Conservation (phyloP, 2,329 filamentous ascomycete genomes). For the Calcarisporium arbuscula region DNA sequence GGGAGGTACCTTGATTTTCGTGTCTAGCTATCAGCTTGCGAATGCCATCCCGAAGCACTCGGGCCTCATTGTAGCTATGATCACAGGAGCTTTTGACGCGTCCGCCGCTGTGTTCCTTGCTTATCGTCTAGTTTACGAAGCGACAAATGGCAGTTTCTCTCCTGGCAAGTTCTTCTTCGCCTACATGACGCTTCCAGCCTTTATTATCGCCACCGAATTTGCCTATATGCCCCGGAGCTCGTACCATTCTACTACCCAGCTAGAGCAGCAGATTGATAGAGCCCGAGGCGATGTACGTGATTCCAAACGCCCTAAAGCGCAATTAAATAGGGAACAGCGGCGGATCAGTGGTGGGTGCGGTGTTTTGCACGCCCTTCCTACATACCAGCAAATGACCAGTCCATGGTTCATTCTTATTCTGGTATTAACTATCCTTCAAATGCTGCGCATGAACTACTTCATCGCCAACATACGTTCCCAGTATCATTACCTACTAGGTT, state of each 20-base stretch:
- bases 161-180: too few species aligned
- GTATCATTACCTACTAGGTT: conserved; percentile 61
- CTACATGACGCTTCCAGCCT: too few species aligned
- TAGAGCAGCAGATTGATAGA: too few species aligned
- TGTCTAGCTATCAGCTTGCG: conserved; percentile 76
- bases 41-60: conserved; percentile 75
- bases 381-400: conserved; percentile 54
- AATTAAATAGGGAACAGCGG: conserved; percentile 41
- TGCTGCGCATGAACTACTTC: too few species aligned
- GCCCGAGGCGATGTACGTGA: too few species aligned
- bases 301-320: too few species aligned
- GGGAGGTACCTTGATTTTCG: conserved; percentile 75
- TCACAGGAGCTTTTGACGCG: conserved; percentile 79
- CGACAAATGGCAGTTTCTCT: conserved; percentile 41
- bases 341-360: conserved; percentile 60
- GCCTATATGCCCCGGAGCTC: too few species aligned
- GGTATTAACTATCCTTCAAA: conserved; percentile 52
- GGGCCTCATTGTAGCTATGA: conserved; percentile 70
- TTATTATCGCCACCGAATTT: too few species aligned
- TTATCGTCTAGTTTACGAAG: conserved; percentile 65
- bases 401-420: conserved; percentile 65
- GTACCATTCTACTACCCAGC: too few species aligned
- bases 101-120: conserved; percentile 72
- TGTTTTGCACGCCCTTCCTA: conserved; percentile 57
- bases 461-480: conserved; percentile 65